Evolutionary conservation across 2,329 filamentous ascomycete species (phyloP), one percentile per base, ranked within the genome.

Genomic region (Diplodia scrobiculata): DNA sequence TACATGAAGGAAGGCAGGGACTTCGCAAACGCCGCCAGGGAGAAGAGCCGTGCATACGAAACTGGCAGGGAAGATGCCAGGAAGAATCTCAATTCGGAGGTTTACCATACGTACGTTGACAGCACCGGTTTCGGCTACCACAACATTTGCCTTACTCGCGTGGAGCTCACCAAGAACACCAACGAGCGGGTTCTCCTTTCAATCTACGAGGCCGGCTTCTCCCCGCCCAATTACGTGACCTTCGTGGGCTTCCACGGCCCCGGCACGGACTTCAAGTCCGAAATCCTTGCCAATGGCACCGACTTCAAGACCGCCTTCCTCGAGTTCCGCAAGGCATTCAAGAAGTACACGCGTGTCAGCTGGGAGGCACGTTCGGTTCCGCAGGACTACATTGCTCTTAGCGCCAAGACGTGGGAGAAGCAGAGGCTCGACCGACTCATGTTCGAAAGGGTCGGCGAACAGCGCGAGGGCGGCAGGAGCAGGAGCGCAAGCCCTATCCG

Each of bases 91-190:
- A 72, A 73, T 19, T 75, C 76, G 77, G 75, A 76, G 67, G 66
- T 71, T 7, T n/a, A 87, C 72, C 87, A 86, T 67, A 75, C 90
- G 68, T 92, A 89, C 75, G 78, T 76, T 19, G 91, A 95, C 73
- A 65, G 71, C 2, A 83, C 83, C 0, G 84, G 83, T 55, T 91
- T 91, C 73, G 75, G 79, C 3, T 92, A 91, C 76, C 41, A 36
- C 41, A 82, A 87, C 64, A 78, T 91, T 66, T 81, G 82, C 0
- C 77, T 95, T 14, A 82, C 82, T 2, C 84, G 89, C 34, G 73
- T 72, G 73, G 84, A 77, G 75, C 81, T 73, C 47, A 75, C 68
- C 4, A 78, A 79, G 11, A 83, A 84, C 47, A 72, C 77, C 0
- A 84, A 84, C 51, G 85, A 91, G 71, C 85, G 83, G 38, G 17